Conservation (phyloP, 2,329 filamentous ascomycete genomes). For the Trichophyton schoenleinii region DNA sequence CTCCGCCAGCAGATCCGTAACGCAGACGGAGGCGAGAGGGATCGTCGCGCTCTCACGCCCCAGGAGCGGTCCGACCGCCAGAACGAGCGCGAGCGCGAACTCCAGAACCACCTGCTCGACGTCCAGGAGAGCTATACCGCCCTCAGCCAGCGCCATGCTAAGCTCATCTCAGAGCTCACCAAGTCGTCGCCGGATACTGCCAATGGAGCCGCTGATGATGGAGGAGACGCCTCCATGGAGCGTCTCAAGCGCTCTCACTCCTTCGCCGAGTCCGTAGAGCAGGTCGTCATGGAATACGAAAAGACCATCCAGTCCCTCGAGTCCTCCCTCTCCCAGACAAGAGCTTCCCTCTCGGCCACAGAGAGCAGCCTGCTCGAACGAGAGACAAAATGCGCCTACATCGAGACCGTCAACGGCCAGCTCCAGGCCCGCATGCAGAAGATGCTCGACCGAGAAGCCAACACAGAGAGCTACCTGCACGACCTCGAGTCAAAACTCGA, state of each 20-base stretch:
- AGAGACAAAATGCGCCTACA: constrained; percentile 84
- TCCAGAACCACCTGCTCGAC: constrained; percentile 89
- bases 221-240: constrained; percentile 68
- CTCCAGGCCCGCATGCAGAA: constrained; percentile 86
- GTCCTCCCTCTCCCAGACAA: constrained; percentile 77
- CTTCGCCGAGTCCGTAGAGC: constrained; percentile 89
- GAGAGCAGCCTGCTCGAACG: constrained; percentile 83
- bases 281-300: constrained; percentile 93
- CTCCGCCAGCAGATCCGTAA: constrained; percentile 85
- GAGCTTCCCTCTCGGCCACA: constrained; percentile 66
- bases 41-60: constrained; percentile 38
- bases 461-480: constrained; percentile 83
- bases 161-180: constrained; percentile 84
- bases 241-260: constrained; percentile 87
- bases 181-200: no score
- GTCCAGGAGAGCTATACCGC: constrained; percentile 88
- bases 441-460: constrained; percentile 77
- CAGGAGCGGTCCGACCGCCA: constrained; percentile 64
- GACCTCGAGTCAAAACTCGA: constrained; percentile 85
- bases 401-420: constrained; percentile 84
- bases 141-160: constrained; percentile 86
- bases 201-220: no score
- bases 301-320: constrained; percentile 95
- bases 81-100: constrained; percentile 72
- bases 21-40: constrained; percentile 53